These are phyloP conservation scores for Rosa chinensis DNA, from an alignment of 306 rosid species.

Conservation along the genomic window DNA sequence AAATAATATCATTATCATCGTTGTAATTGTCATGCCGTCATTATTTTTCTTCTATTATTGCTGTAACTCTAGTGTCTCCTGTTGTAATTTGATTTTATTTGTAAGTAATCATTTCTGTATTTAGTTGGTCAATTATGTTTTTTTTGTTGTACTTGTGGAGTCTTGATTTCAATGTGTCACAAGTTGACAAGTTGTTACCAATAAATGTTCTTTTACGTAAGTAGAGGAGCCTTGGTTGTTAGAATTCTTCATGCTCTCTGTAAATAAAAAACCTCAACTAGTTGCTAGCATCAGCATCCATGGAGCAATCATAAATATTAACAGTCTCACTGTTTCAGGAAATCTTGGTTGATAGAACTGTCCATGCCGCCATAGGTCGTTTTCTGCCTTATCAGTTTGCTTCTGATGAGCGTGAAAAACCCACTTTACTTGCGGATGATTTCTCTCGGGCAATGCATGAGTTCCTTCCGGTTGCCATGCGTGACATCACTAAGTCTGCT, in stretches of 20 bases:
- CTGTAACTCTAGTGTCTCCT: neutral
- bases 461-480: slow-evolving; percentile 93
- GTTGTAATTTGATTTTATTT: neutral
- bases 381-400: slow-evolving; percentile 51
- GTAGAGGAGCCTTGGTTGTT: neutral
- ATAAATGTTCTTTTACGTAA: neutral
- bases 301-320: neutral
- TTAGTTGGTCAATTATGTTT: neutral
- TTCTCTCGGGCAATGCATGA: slow-evolving; percentile 87
- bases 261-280: neutral
- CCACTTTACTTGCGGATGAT: slow-evolving; percentile 66
- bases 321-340: slow-evolving; percentile 50
- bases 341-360: slow-evolving; percentile 90
- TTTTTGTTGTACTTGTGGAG: neutral
- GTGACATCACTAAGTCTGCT: slow-evolving; percentile 76
- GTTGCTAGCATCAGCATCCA: slow-evolving; percentile 6
- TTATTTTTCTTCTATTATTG: neutral
- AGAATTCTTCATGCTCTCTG: neutral
- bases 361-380: slow-evolving; percentile 80
- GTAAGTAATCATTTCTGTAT: neutral
- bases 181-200: neutral
- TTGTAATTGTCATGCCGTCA: neutral
- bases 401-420: slow-evolving; percentile 46
- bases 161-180: neutral
- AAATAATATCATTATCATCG: neutral